These are phyloP conservation scores for Fusarium caatingaense DNA, from an alignment of 2,329 filamentous ascomycete genomes.

Conservation along the genomic window DNA sequence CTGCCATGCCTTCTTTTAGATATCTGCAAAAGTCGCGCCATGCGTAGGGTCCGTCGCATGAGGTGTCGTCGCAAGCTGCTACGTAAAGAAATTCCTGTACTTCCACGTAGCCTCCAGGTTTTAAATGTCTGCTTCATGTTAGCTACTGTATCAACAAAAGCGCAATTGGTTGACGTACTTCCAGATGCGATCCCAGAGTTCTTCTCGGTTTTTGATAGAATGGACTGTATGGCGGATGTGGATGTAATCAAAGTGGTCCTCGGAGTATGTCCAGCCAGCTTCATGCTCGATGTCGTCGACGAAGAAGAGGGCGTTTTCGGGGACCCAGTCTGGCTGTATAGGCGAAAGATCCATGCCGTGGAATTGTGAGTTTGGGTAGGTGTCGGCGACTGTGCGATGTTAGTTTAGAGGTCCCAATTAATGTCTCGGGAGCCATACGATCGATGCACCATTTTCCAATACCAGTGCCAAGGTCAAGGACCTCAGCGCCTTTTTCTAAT, in stretches of 20 bases:
- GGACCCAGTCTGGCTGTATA: constrained; percentile 64
- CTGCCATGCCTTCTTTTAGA: constrained; percentile 55
- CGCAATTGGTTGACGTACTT: constrained; percentile 48
- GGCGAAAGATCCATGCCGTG: constrained; percentile 64
- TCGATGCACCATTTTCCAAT: constrained; percentile 65
- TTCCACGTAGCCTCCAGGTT: constrained; percentile 64
- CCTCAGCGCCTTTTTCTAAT: constrained; percentile 54
- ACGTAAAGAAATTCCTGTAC: constrained; percentile 59
- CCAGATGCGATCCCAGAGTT: constrained; percentile 57
- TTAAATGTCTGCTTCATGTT: constrained; percentile 56
- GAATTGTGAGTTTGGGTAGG: constrained; percentile 57
- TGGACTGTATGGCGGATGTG: constrained; percentile 61
- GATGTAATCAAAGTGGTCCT: constrained; percentile 61
- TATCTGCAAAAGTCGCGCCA: constrained; percentile 59
- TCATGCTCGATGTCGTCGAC: constrained; percentile 64
- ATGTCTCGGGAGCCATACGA: constrained; percentile 51
- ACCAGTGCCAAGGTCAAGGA: constrained; percentile 64
- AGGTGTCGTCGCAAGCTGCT: constrained; percentile 58
- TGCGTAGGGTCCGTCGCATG: constrained; percentile 58
- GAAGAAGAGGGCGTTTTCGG: constrained; percentile 63
- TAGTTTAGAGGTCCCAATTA: constrained; percentile 4
- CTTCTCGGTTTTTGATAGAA: constrained; percentile 56
- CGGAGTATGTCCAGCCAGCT: constrained; percentile 61
- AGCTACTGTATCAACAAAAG: neutral
- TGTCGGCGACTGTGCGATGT: constrained; percentile 57